These are phyloP conservation scores for Oidium heveae DNA, from an alignment of 2,329 filamentous ascomycete species.

Conservation along the genomic window DNA sequence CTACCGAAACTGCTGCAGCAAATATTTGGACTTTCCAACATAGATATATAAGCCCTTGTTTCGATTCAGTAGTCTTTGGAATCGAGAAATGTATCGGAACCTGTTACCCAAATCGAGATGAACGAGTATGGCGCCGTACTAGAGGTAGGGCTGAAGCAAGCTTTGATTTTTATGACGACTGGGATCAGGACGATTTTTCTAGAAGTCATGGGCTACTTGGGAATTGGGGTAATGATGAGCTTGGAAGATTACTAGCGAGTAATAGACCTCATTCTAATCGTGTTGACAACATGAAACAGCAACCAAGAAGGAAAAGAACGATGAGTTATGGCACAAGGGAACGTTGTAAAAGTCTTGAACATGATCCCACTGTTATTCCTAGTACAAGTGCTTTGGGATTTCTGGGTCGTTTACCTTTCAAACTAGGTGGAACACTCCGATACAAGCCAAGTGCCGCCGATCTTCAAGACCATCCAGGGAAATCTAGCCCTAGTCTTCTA, in stretches of 20 bases:
- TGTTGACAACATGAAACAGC: conserved; percentile 24
- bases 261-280: conserved; percentile 23
- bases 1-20: conserved; percentile 76
- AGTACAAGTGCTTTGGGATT: conserved; percentile 71
- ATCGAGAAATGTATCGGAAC: conserved; percentile 48
- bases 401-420: conserved; percentile 60
- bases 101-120: conserved; percentile 47
- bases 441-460: conserved; percentile 85
- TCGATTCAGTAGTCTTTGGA: conserved; percentile 38
- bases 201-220: conserved; percentile 37
- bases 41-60: conserved; percentile 60
- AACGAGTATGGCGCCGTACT: conserved; percentile 48
- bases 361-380: conserved; percentile 71
- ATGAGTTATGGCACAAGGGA: conserved; percentile 73
- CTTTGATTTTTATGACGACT: conserved; percentile 97
- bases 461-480: conserved; percentile 61
- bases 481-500: conserved; percentile 16
- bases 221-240: conserved; percentile 59
- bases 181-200: conserved; percentile 34
- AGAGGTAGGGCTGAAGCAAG: conserved; percentile 51
- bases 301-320: conserved; percentile 47
- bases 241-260: conserved; percentile 58
- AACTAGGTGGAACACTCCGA: conserved; percentile 53
- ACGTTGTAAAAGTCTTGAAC: conserved; percentile 28
- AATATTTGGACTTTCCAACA: conserved; percentile 77